Percentiles rank a stretch among this genome's conserved stretches.
These are phyloP conservation scores for Tolypocladium ovalisporum DNA, from an alignment of 2,329 filamentous ascomycete species.

Conservation along the genomic window DNA sequence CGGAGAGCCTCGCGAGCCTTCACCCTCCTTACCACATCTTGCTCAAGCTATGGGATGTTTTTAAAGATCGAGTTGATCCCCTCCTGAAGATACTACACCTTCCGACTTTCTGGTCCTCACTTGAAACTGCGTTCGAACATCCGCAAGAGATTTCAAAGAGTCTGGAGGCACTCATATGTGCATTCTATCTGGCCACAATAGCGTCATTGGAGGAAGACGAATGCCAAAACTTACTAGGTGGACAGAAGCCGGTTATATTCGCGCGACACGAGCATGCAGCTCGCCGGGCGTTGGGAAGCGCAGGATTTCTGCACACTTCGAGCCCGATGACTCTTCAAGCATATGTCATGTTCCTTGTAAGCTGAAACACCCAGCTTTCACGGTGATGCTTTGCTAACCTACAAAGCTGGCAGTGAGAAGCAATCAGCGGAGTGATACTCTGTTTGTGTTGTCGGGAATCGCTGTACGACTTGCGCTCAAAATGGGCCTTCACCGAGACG, in stretches of 20 bases:
- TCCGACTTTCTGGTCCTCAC: neutral
- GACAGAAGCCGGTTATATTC: neutral
- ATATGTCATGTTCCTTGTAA: neutral
- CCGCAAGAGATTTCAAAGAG: neutral
- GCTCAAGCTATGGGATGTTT: neutral
- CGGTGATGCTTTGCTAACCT: neutral
- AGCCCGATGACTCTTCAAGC: neutral
- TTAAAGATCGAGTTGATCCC: neutral
- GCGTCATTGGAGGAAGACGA: neutral
- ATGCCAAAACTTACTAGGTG: neutral
- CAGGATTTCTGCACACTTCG: neutral
- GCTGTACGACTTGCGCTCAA: neutral
- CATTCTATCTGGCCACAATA: neutral
- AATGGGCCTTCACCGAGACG: neutral
- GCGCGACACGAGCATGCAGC: neutral
- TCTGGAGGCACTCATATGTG: neutral
- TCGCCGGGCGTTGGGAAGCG: neutral
- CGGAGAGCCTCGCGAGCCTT: neutral
- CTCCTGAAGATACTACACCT: neutral
- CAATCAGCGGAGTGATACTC: neutral
- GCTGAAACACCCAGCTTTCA: neutral
- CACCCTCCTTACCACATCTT: neutral
- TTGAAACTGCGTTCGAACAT: neutral
- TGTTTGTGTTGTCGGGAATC: neutral
- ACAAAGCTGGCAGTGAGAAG: neutral